Percentiles rank a stretch among this genome's conserved stretches.
Evolutionary conservation across 176 grass and related monocot species (phyloP).

Genomic region (Pharus latifolius): DNA sequence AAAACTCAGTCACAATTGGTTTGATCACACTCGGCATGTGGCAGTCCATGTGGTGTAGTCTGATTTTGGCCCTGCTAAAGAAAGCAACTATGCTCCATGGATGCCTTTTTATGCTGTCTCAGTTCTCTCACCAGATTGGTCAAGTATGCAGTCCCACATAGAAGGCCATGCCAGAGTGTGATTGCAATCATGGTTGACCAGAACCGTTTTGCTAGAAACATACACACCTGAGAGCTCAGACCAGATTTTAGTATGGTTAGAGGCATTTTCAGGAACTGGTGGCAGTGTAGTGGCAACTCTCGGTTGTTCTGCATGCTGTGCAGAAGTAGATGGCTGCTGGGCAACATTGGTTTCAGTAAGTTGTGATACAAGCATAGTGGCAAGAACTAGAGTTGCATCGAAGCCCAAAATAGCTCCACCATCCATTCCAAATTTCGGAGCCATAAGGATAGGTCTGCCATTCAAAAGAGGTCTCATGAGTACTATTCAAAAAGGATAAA

Average conservation of each 20-base stretch:
- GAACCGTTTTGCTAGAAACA: conserved; percentile 17
- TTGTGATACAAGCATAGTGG: conserved; percentile 84
- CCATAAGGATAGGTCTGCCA: conserved; percentile 66
- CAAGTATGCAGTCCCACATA: background rate
- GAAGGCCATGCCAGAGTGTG: background rate
- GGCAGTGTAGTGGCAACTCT: conserved; percentile 39
- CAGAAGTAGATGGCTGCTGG: conserved; percentile 32
- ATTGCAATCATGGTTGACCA: background rate
- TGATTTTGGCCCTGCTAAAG: conserved; percentile 1
- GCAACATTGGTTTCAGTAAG: conserved; percentile 29
- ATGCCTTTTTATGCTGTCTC: background rate
- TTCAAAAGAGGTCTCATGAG: conserved; percentile 13
- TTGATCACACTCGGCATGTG: conserved; percentile 12
- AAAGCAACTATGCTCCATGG: background rate
- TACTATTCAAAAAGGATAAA: background rate
- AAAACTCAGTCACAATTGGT: background rate
- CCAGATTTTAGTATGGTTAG: conserved; percentile 89
- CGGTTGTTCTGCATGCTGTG: conserved; percentile 30
- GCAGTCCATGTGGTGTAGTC: background rate
- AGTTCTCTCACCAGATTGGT: conserved; percentile 15
- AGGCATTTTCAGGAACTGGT: conserved; percentile 42
- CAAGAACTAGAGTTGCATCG: conserved; percentile 68
- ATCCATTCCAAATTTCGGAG: conserved; percentile 67
- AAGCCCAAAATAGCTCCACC: conserved; percentile 71
- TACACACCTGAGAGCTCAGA: conserved; percentile 78